Percentiles rank a stretch among this genome's conserved stretches.
Evolutionary conservation across 148 eudicot genomes (phyloP).

Genomic region (Rhododendron griersonianum): DNA sequence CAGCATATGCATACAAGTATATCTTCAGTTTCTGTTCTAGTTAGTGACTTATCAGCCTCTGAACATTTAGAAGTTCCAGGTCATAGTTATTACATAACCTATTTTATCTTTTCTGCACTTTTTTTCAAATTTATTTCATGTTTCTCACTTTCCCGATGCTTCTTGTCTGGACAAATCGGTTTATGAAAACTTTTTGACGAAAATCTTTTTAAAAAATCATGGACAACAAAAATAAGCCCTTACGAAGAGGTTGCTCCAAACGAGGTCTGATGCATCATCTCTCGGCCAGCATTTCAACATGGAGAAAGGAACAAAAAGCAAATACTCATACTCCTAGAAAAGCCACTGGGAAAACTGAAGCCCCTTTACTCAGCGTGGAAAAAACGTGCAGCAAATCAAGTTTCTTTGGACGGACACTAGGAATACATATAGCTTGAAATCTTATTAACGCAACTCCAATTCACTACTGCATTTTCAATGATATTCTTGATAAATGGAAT

Average conservation of each 20-base stretch:
- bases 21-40: too few species aligned
- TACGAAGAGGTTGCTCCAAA: neutral
- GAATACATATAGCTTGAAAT: neutral
- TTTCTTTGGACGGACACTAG: neutral
- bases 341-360: too few species aligned
- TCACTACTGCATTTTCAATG: neutral
- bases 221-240: neutral
- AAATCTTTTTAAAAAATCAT: neutral
- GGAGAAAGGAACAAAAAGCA: neutral
- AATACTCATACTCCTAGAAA: neutral
- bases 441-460: neutral
- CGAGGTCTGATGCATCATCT: neutral
- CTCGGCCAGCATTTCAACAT: neutral
- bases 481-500: neutral
- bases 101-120: neutral
- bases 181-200: too few species aligned
- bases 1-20: too few species aligned
- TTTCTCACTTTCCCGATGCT: too few species aligned
- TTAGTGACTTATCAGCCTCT: neutral
- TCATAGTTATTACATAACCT: neutral
- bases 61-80: neutral
- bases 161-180: too few species aligned
- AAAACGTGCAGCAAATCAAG: neutral
- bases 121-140: neutral
- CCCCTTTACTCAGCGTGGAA: neutral